Percentiles rank a stretch among this genome's conserved stretches.
Conservation (phyloP, 805 yeast species). For the Teunomyces tritomae region DNA sequence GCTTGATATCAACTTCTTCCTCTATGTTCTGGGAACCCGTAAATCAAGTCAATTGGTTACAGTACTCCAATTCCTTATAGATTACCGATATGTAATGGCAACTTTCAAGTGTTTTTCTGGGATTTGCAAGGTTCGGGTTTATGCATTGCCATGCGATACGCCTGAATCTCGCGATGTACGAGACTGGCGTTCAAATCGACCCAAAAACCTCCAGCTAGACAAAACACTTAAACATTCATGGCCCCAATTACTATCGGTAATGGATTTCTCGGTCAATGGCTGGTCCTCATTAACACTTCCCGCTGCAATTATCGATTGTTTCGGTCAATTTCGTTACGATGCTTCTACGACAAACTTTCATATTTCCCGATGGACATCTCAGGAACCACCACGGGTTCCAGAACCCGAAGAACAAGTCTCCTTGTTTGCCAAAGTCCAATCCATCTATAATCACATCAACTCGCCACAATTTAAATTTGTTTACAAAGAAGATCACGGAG, state of each 20-base stretch:
- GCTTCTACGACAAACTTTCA: slow-evolving; percentile 17
- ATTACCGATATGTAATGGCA: slow-evolving; percentile 39
- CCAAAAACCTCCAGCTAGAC: slow-evolving; percentile 25
- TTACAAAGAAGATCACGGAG: background rate
- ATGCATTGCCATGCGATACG: slow-evolving; percentile 47
- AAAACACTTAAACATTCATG: slow-evolving; percentile 29
- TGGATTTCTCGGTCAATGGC: slow-evolving; percentile 41
- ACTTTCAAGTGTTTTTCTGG: slow-evolving; percentile 34
- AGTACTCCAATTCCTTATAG: slow-evolving; percentile 40
- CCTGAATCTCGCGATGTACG: slow-evolving; percentile 28
- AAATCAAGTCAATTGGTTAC: background rate
- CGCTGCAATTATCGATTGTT: background rate
- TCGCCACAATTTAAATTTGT: slow-evolving; percentile 17
- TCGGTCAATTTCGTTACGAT: background rate
- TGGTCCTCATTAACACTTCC: slow-evolving; percentile 26
- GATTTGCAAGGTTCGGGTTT: slow-evolving; percentile 40
- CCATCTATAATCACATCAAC: slow-evolving; percentile 33
- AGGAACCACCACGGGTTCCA: slow-evolving; percentile 8
- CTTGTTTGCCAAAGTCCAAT: slow-evolving; percentile 20
- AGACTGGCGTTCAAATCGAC: slow-evolving; percentile 34
- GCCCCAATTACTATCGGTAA: slow-evolving; percentile 31
- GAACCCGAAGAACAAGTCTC: background rate
- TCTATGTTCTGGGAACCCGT: slow-evolving; percentile 25
- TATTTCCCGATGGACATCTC: slow-evolving; percentile 31
- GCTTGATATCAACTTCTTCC: slow-evolving; percentile 48